Conservation (phyloP, 2,329 filamentous ascomycete species). For the Sclerotinia sclerotiorum region DNA sequence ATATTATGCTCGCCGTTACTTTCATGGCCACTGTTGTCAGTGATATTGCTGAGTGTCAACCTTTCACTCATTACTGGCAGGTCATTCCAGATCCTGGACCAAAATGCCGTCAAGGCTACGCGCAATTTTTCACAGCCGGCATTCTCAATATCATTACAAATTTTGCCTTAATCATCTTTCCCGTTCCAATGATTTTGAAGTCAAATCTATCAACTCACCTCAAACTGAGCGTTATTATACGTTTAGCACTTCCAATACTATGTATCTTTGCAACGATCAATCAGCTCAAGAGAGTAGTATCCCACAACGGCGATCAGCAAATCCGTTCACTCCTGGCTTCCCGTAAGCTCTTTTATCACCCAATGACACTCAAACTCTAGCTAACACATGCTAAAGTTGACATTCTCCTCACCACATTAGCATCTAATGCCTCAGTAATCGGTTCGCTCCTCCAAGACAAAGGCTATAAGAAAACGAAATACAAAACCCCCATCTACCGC, state of each 20-base stretch:
- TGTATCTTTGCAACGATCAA: slow-evolving; percentile 77
- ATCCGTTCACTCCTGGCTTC: slow-evolving; percentile 85
- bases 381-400: slow-evolving; percentile 52
- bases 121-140: slow-evolving; percentile 82
- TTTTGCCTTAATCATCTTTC: slow-evolving; percentile 79
- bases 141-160: slow-evolving; percentile 85
- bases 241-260: slow-evolving; percentile 55
- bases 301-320: slow-evolving; percentile 69
- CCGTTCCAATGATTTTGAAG: slow-evolving; percentile 79
- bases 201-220: slow-evolving; percentile 63
- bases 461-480: slow-evolving; percentile 85
- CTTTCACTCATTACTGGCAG: slow-evolving; percentile 74
- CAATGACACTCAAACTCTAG: neutral
- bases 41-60: slow-evolving; percentile 77
- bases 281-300: slow-evolving; percentile 72
- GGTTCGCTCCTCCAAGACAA: slow-evolving; percentile 88
- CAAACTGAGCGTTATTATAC: slow-evolving; percentile 15
- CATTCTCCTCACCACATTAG: slow-evolving; percentile 78
- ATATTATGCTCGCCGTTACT: slow-evolving; percentile 70
- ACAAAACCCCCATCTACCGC: slow-evolving; percentile 43
- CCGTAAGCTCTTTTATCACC: neutral
- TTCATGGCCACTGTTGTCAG: slow-evolving; percentile 78
- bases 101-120: slow-evolving; percentile 79
- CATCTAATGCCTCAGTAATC: slow-evolving; percentile 87
- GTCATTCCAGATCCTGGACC: slow-evolving; percentile 80